Percentiles rank a stretch among this genome's conserved stretches.
These are phyloP conservation scores for Erucastrum elatum DNA, from an alignment of 345 rosid species.

Conservation along the genomic window DNA sequence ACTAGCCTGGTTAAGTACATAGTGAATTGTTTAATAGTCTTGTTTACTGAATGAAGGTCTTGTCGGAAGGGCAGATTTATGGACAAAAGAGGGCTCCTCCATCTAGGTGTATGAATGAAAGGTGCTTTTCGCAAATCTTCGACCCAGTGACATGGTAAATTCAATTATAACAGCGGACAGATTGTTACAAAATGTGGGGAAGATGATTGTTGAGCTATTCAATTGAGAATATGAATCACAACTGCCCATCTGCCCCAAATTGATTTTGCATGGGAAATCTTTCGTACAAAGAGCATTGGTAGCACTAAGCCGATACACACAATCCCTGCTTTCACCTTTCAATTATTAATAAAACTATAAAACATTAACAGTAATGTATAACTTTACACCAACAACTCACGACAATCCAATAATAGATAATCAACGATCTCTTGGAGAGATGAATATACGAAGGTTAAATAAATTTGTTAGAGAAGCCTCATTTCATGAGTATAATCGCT, in stretches of 20 bases:
- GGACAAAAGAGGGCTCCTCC: too few species aligned
- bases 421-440: constrained; percentile 44
- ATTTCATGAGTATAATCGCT: constrained; percentile 46
- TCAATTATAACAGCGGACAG: too few species aligned
- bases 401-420: constrained; percentile 35
- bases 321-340: constrained; percentile 44
- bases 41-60: too few species aligned
- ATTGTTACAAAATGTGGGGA: constrained; percentile 36
- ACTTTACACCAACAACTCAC: constrained; percentile 8
- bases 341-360: too few species aligned
- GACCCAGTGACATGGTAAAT: too few species aligned
- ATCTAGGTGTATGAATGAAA: too few species aligned
- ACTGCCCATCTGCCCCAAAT: constrained; percentile 63
- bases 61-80: too few species aligned
- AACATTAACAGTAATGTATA: too few species aligned
- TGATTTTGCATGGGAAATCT: constrained; percentile 53
- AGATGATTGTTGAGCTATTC: constrained; percentile 60
- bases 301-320: constrained; percentile 68
- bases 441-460: constrained; percentile 49
- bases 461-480: constrained; percentile 60
- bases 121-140: too few species aligned
- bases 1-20: too few species aligned
- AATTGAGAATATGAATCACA: constrained; percentile 44
- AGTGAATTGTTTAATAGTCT: too few species aligned
- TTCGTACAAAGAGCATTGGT: constrained; percentile 49